Percentiles rank a stretch among this genome's conserved stretches.
Evolutionary conservation across 2,329 filamentous ascomycete genomes (phyloP).

Genomic region (Clonostachys rhizophaga): DNA sequence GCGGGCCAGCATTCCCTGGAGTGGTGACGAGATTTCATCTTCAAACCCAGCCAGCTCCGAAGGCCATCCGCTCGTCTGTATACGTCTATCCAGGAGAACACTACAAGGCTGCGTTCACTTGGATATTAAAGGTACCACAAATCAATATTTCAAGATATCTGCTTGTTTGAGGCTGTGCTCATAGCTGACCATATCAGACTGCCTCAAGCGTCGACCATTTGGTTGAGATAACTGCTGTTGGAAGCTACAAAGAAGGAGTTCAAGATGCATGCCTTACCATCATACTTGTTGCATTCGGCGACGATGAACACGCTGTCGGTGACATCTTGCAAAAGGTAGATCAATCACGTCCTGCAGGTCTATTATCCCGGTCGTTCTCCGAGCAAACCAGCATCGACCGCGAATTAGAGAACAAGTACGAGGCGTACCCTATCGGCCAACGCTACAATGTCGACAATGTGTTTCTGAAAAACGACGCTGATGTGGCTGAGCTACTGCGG

Average conservation of each 20-base stretch:
- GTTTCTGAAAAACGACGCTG: constrained; percentile 39
- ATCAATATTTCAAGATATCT: background rate
- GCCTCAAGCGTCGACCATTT: constrained; percentile 5
- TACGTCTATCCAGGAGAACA: constrained; percentile 41
- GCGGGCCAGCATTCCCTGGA: constrained; percentile 35
- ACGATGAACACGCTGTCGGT: constrained; percentile 21
- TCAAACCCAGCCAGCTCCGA: constrained; percentile 21
- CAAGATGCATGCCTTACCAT: constrained; percentile 17
- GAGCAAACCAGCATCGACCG: constrained; percentile 29
- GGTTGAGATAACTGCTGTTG: constrained; percentile 10
- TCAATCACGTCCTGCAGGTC: constrained; percentile 27
- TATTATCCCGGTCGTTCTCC: constrained; percentile 28
- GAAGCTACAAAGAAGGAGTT: constrained; percentile 4
- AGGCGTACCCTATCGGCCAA: constrained; percentile 40
- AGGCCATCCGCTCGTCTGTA: constrained; percentile 22
- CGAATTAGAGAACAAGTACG: constrained; percentile 35
- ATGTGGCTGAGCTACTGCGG: constrained; percentile 37
- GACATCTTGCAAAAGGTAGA: constrained; percentile 25
- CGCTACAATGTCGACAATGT: constrained; percentile 46
- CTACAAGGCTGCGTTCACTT: constrained; percentile 38
- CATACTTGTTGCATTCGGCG: constrained; percentile 34
- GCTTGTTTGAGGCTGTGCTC: background rate
- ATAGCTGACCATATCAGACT: constrained; percentile 3
- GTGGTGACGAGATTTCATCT: constrained; percentile 47
- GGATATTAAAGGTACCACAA: constrained; percentile 33